Evolutionary conservation across 495 filamentous ascomycete species (phyloP), one percentile per base, ranked within the genome.

Genomic region (Beverwykella pulmonaria): DNA sequence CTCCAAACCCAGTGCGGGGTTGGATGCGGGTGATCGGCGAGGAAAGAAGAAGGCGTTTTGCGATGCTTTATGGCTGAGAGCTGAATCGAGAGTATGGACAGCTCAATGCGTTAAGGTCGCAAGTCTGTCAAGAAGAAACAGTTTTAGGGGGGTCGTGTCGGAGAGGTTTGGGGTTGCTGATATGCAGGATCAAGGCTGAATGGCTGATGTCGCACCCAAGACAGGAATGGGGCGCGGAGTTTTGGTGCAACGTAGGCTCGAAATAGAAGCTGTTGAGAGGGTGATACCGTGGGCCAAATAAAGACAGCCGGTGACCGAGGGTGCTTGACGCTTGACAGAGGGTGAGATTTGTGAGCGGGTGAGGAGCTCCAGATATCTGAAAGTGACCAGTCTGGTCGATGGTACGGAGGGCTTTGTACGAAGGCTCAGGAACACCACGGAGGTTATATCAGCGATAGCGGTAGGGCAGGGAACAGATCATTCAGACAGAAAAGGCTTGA

Each of bases 111-210:
- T 56, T 65, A 61, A 65, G 63, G 59, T 71, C 55, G 61, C 57
- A 60, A 46, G 57, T 58, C 52, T 59, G 69, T 71, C 36, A 61
- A 54, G 56, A 61, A 63, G 34, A 61, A 68, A 58, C 65, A 53
- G 60, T 46, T 52, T 48, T 53, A 50, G 65, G 64, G 60, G 44
- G 30, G 64, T 29, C 60, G 69, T 64, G 64, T 71, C 60, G 69
- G 54, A 63, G 65, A 47, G 29, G 69, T 65, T 68, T 71, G 56
- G 60, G 65, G 34, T 61, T 71, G 61, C 53, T 68, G 65, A 71
- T 71, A 68, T 61, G 69, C 69, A 59, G 69, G 65, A 68, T 54
- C 60, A 68, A 68, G 69, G 69, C 69, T 71, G 64, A 71, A 71
- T 68, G 59, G 63, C 59, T 68, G 65, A 65, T 68, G 69, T 68